phyloP scores from a whole-genome alignment of 768 basidiomycete genomes.

The Leccinum rimulosum region DNA sequence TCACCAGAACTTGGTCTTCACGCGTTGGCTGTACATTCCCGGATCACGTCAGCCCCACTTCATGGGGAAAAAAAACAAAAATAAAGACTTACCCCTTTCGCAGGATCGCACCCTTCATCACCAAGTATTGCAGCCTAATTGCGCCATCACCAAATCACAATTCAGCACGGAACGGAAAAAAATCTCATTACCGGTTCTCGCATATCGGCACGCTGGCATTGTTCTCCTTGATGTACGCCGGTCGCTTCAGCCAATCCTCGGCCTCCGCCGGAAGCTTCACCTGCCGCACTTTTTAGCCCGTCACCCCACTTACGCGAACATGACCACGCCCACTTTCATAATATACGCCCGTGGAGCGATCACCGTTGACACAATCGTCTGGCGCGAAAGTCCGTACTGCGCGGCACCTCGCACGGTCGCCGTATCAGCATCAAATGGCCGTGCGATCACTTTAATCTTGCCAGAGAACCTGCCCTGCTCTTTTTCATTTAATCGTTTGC shows the following conservation, averaged over 20 bases:
- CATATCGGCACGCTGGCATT: conserved; percentile 76
- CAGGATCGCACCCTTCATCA: conserved; percentile 82
- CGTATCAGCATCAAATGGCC: conserved; percentile 85
- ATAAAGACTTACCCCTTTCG: conserved; percentile 70
- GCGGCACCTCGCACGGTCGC: conserved; percentile 89
- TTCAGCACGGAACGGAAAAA: not conserved
- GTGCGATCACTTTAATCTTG: conserved; percentile 71
- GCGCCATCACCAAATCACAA: conserved; percentile 13
- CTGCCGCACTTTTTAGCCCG: conserved; percentile 32
- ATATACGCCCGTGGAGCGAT: conserved; percentile 83
- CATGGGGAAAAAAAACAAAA: conserved; percentile 10
- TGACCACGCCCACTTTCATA: conserved; percentile 60
- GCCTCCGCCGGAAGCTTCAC: conserved; percentile 86
- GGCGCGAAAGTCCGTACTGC: conserved; percentile 76
- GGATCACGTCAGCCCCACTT: conserved; percentile 13
- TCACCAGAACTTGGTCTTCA: conserved; percentile 82
- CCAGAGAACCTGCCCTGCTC: conserved; percentile 63
- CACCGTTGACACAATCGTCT: conserved; percentile 75
- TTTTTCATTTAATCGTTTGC: conserved; percentile 9
- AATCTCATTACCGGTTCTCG: conserved; percentile 64
- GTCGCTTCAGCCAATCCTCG: conserved; percentile 82
- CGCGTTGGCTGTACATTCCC: conserved; percentile 56
- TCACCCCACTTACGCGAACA: not conserved
- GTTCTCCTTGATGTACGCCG: conserved; percentile 79
- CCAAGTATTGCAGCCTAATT: conserved; percentile 78